These are phyloP conservation scores for Coprinopsis cinerea DNA, from an alignment of 768 basidiomycete species.

Conservation along the genomic window DNA sequence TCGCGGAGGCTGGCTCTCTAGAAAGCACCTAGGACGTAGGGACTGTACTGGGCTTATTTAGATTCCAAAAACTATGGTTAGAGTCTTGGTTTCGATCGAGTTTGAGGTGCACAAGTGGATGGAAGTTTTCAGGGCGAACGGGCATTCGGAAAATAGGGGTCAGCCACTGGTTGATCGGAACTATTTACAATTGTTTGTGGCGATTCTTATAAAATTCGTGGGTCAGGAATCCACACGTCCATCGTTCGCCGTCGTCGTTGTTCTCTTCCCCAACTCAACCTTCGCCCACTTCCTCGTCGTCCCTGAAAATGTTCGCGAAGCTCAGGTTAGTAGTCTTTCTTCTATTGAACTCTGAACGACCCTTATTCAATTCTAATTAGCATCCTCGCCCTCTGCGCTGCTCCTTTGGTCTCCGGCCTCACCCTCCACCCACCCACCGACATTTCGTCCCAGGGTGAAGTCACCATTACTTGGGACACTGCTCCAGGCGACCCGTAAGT, in stretches of 20 bases:
- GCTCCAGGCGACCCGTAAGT: conserved; percentile 38
- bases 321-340: conserved; percentile 31
- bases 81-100: not conserved
- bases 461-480: conserved; percentile 45
- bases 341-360: not conserved
- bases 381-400: conserved; percentile 36
- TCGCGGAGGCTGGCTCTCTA: too few relatives aligned
- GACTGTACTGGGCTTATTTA: not conserved
- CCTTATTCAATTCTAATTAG: conserved; percentile 17
- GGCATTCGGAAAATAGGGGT: not conserved
- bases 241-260: conserved; percentile 16
- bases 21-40: not conserved
- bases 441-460: conserved; percentile 23
- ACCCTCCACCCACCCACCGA: conserved; percentile 31
- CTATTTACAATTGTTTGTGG: conserved; percentile 12
- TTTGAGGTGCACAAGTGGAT: not conserved
- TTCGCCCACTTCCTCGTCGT: conserved; percentile 12
- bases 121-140: not conserved
- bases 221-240: conserved; percentile 1
- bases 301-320: conserved; percentile 42
- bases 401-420: conserved; percentile 45
- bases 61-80: not conserved
- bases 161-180: conserved; percentile 10
- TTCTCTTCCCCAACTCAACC: conserved; percentile 15
- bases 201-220: conserved; percentile 15